These are phyloP conservation scores for Closterium sp. DNA, from an alignment of 139 green algal genomes.

Conservation along the genomic window DNA sequence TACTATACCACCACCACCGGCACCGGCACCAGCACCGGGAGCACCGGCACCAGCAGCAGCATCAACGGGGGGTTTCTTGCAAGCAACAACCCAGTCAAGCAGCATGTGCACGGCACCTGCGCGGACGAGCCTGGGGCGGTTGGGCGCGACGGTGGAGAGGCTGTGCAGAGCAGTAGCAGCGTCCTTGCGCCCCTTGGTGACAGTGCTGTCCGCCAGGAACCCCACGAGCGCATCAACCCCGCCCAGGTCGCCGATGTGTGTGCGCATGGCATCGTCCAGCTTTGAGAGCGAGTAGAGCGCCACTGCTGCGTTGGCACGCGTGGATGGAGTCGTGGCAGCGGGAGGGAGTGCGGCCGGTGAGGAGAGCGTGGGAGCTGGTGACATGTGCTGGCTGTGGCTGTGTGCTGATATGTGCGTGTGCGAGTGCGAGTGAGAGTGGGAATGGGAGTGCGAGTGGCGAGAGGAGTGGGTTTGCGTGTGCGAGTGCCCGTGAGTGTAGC, in stretches of 20 bases:
- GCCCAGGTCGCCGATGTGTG: neutral
- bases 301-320: neutral
- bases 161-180: neutral
- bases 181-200: neutral
- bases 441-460: neutral
- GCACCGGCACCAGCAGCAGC: too few relatives aligned
- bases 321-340: neutral
- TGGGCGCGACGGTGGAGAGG: neutral
- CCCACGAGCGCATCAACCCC: neutral
- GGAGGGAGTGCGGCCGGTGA: neutral
- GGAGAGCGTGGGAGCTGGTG: neutral
- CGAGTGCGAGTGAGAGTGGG: neutral
- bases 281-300: neutral
- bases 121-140: neutral
- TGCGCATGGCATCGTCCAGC: neutral
- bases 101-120: neutral
- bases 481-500: neutral
- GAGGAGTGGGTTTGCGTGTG: neutral
- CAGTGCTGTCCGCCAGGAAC: neutral
- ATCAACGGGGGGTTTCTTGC: neutral
- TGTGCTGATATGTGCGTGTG: neutral
- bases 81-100: neutral
- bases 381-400: neutral
- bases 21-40: too few relatives aligned
- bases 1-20: neutral